Conservation (phyloP, 2,329 filamentous ascomycete genomes). For the Neoscytalidium dimidiatum region DNA sequence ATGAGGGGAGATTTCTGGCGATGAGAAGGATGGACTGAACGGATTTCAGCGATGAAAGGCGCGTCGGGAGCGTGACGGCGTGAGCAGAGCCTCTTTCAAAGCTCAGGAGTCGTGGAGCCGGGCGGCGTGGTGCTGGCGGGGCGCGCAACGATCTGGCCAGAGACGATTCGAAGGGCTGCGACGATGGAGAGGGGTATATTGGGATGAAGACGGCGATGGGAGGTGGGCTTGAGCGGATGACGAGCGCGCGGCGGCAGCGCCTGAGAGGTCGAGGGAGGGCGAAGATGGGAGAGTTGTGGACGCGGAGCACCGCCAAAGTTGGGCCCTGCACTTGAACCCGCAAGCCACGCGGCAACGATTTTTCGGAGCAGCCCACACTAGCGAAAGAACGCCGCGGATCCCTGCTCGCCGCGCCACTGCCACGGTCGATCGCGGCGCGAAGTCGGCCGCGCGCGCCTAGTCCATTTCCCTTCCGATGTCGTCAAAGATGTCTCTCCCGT, state of each 20-base stretch:
- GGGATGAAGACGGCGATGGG: neutral
- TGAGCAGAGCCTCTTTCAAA: neutral
- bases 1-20: neutral
- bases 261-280: neutral
- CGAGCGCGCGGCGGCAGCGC: neutral
- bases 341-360: neutral
- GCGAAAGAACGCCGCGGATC: neutral
- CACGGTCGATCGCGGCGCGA: conserved; percentile 17
- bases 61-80: neutral
- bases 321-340: neutral
- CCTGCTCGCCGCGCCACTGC: neutral
- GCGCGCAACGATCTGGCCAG: neutral
- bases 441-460: conserved; percentile 4
- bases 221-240: neutral
- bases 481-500: neutral
- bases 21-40: neutral
- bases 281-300: conserved; percentile 6
- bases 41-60: conserved; percentile 4
- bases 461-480: conserved; percentile 7
- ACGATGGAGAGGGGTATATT: neutral
- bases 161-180: neutral
- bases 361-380: neutral
- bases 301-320: conserved; percentile 13
- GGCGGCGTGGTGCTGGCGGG: conserved; percentile 11
- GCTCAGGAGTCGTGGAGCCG: conserved; percentile 15